Evolutionary conservation across 768 basidiomycete species (phyloP).

Genomic region (Butyriboletus loyo): DNA sequence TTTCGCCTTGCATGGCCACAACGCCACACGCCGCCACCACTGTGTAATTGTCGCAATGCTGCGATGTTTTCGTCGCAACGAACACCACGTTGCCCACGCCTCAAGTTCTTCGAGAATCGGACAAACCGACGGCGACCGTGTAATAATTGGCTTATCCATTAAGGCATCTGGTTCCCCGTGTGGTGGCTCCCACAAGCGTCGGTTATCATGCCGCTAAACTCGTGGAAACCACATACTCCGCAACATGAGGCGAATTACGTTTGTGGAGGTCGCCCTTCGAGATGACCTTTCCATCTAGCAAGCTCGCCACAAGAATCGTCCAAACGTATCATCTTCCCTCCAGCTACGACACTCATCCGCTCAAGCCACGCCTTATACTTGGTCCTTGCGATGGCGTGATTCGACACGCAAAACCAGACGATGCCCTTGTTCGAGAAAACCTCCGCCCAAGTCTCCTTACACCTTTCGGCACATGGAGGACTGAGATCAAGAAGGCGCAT

Average conservation of each 20-base stretch:
- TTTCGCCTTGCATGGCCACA: no score
- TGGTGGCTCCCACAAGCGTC: neutral
- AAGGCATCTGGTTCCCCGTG: neutral
- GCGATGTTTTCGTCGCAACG: neutral
- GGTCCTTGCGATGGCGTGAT: slow-evolving; percentile 32
- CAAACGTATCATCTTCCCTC: slow-evolving; percentile 45
- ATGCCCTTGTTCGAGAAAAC: slow-evolving; percentile 48
- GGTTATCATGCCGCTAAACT: neutral
- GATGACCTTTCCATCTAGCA: slow-evolving; percentile 34
- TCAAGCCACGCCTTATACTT: slow-evolving; percentile 17
- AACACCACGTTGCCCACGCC: no score
- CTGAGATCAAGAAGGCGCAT: slow-evolving; percentile 37
- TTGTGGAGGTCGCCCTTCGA: slow-evolving; percentile 10
- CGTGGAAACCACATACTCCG: neutral
- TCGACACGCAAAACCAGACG: slow-evolving; percentile 47
- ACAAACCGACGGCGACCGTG: neutral
- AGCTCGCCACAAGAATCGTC: slow-evolving; percentile 50
- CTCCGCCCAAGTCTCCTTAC: slow-evolving; percentile 39
- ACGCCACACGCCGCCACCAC: neutral
- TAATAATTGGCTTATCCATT: neutral
- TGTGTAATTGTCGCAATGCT: neutral
- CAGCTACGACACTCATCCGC: slow-evolving; percentile 22
- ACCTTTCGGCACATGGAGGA: slow-evolving; percentile 47
- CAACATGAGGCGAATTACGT: slow-evolving; percentile 2
- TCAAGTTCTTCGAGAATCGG: neutral